phyloP scores from a whole-genome alignment of 2,329 filamentous ascomycete genomes.

The Spiromastix sp. region DNA sequence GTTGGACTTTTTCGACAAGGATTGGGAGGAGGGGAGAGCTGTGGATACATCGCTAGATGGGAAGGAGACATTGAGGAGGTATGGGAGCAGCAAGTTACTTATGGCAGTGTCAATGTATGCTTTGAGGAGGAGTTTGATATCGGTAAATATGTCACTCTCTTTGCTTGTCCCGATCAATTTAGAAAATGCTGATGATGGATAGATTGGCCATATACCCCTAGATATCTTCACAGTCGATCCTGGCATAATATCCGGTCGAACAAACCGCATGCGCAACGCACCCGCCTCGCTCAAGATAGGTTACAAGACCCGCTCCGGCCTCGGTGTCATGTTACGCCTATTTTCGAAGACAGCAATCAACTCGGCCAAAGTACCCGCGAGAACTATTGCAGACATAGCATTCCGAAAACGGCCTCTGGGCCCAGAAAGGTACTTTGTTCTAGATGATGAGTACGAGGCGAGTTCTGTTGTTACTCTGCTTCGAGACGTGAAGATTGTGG shows the following conservation, averaged over 20 bases:
- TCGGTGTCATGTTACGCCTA: constrained; percentile 23
- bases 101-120: constrained; percentile 27
- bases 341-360: constrained; percentile 26
- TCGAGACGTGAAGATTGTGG: constrained; percentile 20
- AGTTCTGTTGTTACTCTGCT: constrained; percentile 23
- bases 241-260: constrained; percentile 20
- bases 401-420: constrained; percentile 21
- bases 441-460: constrained; percentile 26
- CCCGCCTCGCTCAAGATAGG: constrained; percentile 22
- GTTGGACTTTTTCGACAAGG: constrained; percentile 23
- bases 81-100: constrained; percentile 26
- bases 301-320: constrained; percentile 22
- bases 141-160: constrained; percentile 16
- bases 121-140: constrained; percentile 24
- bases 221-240: constrained; percentile 28
- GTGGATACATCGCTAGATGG: constrained; percentile 18
- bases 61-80: constrained; percentile 22
- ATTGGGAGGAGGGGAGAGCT: constrained; percentile 9
- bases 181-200: constrained; percentile 6
- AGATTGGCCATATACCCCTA: constrained; percentile 25
- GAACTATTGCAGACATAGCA: constrained; percentile 24
- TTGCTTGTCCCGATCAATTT: constrained; percentile 5
- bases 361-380: constrained; percentile 24
- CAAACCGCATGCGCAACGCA: constrained; percentile 11
- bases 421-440: constrained; percentile 24